Percentiles rank a stretch among this genome's conserved stretches.
Conservation (phyloP, 129 eudicot species). For the Deinandra increscens region DNA sequence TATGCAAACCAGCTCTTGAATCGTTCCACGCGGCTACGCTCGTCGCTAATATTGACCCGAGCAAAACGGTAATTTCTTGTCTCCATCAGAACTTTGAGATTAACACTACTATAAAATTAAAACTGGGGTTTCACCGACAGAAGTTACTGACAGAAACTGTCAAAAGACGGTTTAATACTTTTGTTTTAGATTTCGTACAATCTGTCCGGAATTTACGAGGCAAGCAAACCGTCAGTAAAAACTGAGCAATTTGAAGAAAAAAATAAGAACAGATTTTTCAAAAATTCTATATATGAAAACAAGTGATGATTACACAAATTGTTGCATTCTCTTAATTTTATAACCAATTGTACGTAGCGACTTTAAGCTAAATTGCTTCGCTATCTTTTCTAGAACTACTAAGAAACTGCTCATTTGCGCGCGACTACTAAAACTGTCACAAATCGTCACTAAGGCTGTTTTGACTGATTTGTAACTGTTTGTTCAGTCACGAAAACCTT, state of each 20-base stretch:
- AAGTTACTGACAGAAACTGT: too few species aligned
- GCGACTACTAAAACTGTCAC: not conserved
- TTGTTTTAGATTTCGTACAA: too few species aligned
- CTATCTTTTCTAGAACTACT: not conserved
- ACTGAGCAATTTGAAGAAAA: too few species aligned
- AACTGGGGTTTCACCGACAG: too few species aligned
- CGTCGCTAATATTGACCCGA: constrained; percentile 69
- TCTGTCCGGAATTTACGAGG: too few species aligned
- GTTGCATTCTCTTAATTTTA: not conserved
- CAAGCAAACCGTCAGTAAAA: too few species aligned
- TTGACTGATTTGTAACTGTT: not conserved
- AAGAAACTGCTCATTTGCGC: not conserved
- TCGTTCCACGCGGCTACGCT: constrained; percentile 72
- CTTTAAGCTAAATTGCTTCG: not conserved
- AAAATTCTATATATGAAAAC: not conserved
- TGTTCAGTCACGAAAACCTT: not conserved
- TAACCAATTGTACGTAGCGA: not conserved
- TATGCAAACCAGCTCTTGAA: constrained; percentile 81
- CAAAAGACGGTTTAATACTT: too few species aligned
- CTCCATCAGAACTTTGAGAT: not conserved
- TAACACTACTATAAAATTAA: too few species aligned
- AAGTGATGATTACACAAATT: not conserved
- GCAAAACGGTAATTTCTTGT: constrained; percentile 55
- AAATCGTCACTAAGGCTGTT: not conserved
- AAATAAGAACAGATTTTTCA: too few species aligned